Percentiles rank a stretch among this genome's conserved stretches.
These are phyloP conservation scores for Eurotiales sp. DNA, from an alignment of 2,329 filamentous ascomycete species.

Conservation along the genomic window DNA sequence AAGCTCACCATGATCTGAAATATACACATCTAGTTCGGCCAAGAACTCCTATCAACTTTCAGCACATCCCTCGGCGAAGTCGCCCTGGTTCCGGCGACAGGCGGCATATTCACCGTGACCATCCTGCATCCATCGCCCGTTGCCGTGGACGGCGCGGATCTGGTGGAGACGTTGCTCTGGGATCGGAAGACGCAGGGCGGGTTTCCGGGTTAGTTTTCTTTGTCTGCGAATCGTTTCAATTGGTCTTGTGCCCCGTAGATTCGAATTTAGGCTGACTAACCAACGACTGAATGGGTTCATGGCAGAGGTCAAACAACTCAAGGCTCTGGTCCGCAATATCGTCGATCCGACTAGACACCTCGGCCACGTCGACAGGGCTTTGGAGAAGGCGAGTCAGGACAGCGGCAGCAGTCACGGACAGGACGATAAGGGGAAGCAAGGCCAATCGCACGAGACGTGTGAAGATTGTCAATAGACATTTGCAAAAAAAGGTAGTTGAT, in stretches of 20 bases:
- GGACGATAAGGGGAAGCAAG: constrained; percentile 15
- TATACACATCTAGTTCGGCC: constrained; percentile 71
- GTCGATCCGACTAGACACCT: constrained; percentile 74
- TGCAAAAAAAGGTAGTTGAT: no score
- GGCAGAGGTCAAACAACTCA: constrained; percentile 80
- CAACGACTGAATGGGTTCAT: no score
- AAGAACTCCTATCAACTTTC: constrained; percentile 95
- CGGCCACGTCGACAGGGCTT: constrained; percentile 70
- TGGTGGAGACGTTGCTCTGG: constrained; percentile 67
- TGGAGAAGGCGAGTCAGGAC: constrained; percentile 11
- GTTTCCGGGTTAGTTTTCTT: constrained; percentile 62
- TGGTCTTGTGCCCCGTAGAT: no score
- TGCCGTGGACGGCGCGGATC: not conserved
- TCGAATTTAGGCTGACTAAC: no score
- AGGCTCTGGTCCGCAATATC: constrained; percentile 75
- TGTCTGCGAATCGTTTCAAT: no score
- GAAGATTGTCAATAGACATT: constrained; percentile 25
- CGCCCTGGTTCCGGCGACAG: constrained; percentile 77
- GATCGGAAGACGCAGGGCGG: constrained; percentile 82
- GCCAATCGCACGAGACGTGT: constrained; percentile 19
- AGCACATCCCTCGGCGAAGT: constrained; percentile 79
- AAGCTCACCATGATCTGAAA: no score
- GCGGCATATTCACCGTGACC: constrained; percentile 76
- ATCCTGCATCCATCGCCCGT: constrained; percentile 41
- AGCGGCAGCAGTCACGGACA: not conserved